Evolutionary conservation across 2,329 filamentous ascomycete genomes (phyloP).

Genomic region (Clonostachys chloroleuca): DNA sequence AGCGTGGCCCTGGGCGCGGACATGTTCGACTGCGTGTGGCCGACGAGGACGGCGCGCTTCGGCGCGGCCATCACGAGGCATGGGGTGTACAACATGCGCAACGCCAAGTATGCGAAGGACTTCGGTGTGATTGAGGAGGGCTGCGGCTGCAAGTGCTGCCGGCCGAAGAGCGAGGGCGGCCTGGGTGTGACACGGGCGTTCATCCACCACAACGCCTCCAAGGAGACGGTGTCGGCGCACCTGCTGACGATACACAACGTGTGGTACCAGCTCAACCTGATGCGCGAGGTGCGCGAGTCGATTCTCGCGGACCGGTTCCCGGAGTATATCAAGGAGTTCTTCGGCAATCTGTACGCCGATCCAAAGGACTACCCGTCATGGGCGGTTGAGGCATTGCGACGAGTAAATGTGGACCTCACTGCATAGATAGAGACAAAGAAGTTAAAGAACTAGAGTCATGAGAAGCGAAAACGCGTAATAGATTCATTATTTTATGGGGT

Average conservation of each 20-base stretch:
- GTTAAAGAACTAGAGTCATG: background rate
- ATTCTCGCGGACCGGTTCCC: constrained; percentile 82
- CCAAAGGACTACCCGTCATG: constrained; percentile 71
- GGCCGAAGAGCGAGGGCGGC: constrained; percentile 44
- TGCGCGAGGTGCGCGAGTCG: constrained; percentile 69
- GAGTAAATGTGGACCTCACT: constrained; percentile 69
- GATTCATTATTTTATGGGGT: constrained; percentile 5
- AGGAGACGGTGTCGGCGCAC: constrained; percentile 88
- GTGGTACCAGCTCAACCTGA: constrained; percentile 83
- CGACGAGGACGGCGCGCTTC: constrained; percentile 90
- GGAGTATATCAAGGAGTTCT: constrained; percentile 73
- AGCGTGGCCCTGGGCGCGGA: constrained; percentile 92
- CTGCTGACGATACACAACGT: constrained; percentile 93
- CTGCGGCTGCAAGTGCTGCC: constrained; percentile 78
- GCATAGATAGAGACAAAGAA: constrained; percentile 3
- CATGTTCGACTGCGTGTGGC: constrained; percentile 99
- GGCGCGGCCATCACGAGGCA: constrained; percentile 84
- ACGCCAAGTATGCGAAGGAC: constrained; percentile 71
- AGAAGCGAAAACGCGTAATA: constrained; percentile 6
- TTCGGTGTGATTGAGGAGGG: constrained; percentile 80
- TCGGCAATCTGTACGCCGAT: constrained; percentile 61
- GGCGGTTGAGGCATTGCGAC: constrained; percentile 74
- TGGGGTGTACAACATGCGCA: constrained; percentile 81
- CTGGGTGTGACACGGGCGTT: constrained; percentile 84
- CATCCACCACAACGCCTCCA: constrained; percentile 85